These are phyloP conservation scores for Salix purpurea DNA, from an alignment of 345 rosid species.

Conservation along the genomic window DNA sequence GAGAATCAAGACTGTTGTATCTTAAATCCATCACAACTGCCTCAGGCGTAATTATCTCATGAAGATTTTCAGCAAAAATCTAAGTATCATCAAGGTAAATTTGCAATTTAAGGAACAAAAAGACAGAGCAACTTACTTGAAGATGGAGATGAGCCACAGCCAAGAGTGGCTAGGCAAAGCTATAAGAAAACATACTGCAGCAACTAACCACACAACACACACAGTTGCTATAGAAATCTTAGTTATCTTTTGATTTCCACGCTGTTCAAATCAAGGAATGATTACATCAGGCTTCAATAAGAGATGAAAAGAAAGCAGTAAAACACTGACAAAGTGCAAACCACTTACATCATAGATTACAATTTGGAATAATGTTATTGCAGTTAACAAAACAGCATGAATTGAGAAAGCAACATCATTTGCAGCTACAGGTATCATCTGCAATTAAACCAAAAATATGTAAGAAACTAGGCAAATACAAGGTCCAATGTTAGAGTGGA, in stretches of 20 bases:
- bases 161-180: slow-evolving; percentile 73
- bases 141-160: slow-evolving; percentile 77
- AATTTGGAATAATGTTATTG: slow-evolving; percentile 62
- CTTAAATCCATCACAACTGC: background rate
- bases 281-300: background rate
- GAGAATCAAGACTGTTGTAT: background rate
- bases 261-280: slow-evolving; percentile 33
- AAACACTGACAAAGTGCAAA: background rate
- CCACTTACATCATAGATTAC: slow-evolving; percentile 64
- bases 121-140: slow-evolving; percentile 53
- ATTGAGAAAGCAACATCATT: slow-evolving; percentile 91
- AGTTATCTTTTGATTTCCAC: slow-evolving; percentile 77
- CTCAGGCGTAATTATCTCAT: background rate
- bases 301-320: background rate
- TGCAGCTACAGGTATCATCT: slow-evolving; percentile 96
- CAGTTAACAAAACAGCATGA: slow-evolving; percentile 82
- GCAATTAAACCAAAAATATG: slow-evolving; percentile 12
- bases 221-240: slow-evolving; percentile 54
- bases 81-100: background rate
- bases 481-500: background rate
- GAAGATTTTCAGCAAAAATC: background rate
- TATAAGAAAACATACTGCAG: slow-evolving; percentile 65
- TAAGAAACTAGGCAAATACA: background rate
- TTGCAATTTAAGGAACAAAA: background rate
- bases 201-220: slow-evolving; percentile 47